Conservation (phyloP, 2,329 filamentous ascomycete species). For the Alternaria rosae region DNA sequence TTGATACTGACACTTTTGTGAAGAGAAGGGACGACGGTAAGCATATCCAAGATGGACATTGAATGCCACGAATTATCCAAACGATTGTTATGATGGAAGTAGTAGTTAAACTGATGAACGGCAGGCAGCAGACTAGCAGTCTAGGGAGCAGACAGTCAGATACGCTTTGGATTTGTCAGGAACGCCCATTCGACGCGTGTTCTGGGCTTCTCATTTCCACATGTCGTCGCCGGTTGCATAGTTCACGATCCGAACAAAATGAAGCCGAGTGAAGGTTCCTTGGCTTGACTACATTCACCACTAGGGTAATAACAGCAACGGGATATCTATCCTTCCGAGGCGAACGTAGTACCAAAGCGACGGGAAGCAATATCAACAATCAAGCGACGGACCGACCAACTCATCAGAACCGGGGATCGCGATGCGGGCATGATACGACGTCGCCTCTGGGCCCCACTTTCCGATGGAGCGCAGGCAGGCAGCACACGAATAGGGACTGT, state of each 20-base stretch:
- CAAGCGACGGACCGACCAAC: conserved; percentile 6
- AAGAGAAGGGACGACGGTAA: neutral
- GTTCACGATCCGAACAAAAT: neutral
- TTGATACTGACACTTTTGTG: neutral
- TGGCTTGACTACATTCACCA: neutral
- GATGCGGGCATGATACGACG: conserved; percentile 3
- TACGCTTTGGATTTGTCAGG: neutral
- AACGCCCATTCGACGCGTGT: neutral
- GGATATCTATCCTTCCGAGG: neutral
- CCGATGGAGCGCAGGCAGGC: conserved; percentile 1
- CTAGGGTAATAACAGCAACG: neutral
- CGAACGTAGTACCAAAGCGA: conserved; percentile 1
- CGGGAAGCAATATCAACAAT: conserved; percentile 8
- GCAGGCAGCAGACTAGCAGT: neutral
- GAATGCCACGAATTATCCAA: neutral
- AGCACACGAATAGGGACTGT: neutral
- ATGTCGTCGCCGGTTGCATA: neutral
- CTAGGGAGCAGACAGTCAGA: neutral
- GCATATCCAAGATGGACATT: neutral
- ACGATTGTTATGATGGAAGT: neutral
- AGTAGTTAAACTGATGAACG: neutral
- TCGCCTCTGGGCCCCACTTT: conserved; percentile 1
- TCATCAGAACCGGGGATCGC: conserved; percentile 4
- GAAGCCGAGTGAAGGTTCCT: neutral
- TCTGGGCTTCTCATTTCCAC: neutral